Percentiles rank a stretch among this genome's conserved stretches.
These are phyloP conservation scores for Lunasporangiospora selenospora DNA, from an alignment of 192 early-diverging fungal species.

Conservation along the genomic window DNA sequence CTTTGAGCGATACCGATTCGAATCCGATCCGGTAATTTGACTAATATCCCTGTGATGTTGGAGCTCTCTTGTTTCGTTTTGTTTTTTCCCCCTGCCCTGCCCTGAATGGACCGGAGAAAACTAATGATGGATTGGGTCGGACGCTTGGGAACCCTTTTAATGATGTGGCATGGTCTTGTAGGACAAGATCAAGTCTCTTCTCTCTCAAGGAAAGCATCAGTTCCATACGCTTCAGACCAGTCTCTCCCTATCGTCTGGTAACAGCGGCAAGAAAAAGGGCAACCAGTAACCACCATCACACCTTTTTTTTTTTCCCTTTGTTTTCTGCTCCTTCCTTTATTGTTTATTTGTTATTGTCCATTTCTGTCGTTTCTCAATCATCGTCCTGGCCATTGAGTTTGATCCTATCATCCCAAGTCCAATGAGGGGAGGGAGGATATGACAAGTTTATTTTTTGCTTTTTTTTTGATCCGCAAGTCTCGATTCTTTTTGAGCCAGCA, in stretches of 20 bases:
- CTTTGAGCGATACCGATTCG: constrained; percentile 43
- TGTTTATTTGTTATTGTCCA: background rate
- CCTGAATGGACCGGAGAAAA: too few relatives aligned
- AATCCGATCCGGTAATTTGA: constrained; percentile 32
- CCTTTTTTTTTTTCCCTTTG: background rate
- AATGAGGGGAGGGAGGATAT: too few relatives aligned
- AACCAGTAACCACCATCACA: constrained; percentile 11
- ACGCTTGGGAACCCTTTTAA: background rate
- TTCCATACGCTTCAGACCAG: constrained; percentile 40
- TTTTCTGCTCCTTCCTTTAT: background rate
- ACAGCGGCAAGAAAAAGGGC: constrained; percentile 12
- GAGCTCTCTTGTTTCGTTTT: too few relatives aligned
- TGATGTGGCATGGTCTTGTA: background rate
- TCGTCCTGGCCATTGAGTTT: background rate
- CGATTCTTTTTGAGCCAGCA: too few relatives aligned
- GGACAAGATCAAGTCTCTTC: constrained; percentile 45
- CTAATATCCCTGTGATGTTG: too few relatives aligned
- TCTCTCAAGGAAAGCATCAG: constrained; percentile 47
- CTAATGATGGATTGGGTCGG: too few relatives aligned
- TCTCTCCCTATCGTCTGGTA: constrained; percentile 26
- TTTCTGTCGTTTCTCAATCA: background rate
- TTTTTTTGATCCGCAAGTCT: too few relatives aligned
- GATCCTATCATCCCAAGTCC: background rate
- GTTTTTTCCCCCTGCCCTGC: too few relatives aligned
- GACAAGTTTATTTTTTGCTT: too few relatives aligned